These are phyloP conservation scores for Voacanga thouarsii DNA, from an alignment of 257 asterid species.

Conservation along the genomic window DNA sequence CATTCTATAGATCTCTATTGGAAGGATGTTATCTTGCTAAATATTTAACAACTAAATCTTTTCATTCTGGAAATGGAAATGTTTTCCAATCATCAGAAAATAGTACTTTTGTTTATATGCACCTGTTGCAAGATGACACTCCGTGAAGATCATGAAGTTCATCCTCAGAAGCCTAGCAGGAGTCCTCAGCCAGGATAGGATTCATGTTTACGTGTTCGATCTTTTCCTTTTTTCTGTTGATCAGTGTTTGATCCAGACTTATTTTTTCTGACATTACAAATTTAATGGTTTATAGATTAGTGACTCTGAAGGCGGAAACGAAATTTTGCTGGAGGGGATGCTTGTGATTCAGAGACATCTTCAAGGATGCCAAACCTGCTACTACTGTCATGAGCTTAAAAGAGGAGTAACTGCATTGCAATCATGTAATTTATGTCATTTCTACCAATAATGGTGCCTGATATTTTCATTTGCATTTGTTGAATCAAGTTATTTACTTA, in stretches of 20 bases:
- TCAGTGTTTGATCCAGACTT: background rate
- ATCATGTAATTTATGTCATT: constrained; percentile 48
- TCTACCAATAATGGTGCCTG: background rate
- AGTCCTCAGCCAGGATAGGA: background rate
- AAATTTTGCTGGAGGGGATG: constrained; percentile 22
- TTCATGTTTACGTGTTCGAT: background rate
- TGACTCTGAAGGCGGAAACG: constrained; percentile 17
- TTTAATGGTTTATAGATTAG: background rate
- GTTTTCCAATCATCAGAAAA: background rate
- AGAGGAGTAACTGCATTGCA: constrained; percentile 50
- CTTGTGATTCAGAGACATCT: constrained; percentile 41
- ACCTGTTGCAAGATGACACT: background rate
- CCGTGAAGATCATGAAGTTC: background rate
- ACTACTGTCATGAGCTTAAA: constrained; percentile 35
- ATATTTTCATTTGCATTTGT: background rate
- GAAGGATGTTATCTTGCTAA: background rate
- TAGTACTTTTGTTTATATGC: background rate
- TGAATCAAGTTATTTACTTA: background rate
- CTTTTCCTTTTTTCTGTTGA: background rate
- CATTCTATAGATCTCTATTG: background rate
- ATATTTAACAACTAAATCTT: background rate
- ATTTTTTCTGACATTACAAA: background rate
- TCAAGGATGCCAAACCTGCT: constrained; percentile 40
- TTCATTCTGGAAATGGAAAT: background rate
- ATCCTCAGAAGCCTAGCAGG: background rate